Evolutionary conservation across 371 early-diverging fungal genomes (phyloP).

Genomic region (Circinella minor): DNA sequence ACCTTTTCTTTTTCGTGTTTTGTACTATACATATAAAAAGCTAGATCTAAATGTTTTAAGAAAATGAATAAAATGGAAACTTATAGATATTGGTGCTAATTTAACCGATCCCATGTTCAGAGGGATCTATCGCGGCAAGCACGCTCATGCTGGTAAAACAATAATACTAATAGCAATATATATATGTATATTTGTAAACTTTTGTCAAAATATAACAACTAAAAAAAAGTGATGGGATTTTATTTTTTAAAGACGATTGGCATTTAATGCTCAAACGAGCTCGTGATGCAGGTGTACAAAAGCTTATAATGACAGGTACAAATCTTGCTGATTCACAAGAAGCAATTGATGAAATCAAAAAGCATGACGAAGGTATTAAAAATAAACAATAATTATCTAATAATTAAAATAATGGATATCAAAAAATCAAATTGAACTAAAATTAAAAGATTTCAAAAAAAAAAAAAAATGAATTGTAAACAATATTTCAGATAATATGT

Average conservation of each 20-base stretch:
- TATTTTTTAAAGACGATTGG: conserved; percentile 64
- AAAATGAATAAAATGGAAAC: too few species aligned
- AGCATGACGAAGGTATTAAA: neutral
- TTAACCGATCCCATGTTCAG: conserved; percentile 86
- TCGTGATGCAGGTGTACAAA: conserved; percentile 63
- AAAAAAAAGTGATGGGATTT: too few species aligned
- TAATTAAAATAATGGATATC: neutral
- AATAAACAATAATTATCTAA: neutral
- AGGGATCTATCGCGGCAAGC: conserved; percentile 82
- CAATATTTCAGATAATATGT: conserved; percentile 13
- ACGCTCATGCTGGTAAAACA: conserved; percentile 64
- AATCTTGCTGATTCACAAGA: conserved; percentile 64
- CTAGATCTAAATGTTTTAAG: neutral
- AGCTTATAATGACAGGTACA: conserved; percentile 82
- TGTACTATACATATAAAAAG: neutral
- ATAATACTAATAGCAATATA: neutral
- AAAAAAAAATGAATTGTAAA: too few species aligned
- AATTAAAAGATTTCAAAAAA: neutral
- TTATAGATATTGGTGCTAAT: conserved; percentile 81
- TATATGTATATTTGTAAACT: too few species aligned
- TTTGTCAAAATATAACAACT: too few species aligned
- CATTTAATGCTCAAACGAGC: conserved; percentile 69
- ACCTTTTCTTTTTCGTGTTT: neutral
- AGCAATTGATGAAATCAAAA: conserved; percentile 38
- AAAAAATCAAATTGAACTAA: neutral